Evolutionary conservation across 176 grass and related monocot species (phyloP).

Genomic region (maize (Zea mays)): DNA sequence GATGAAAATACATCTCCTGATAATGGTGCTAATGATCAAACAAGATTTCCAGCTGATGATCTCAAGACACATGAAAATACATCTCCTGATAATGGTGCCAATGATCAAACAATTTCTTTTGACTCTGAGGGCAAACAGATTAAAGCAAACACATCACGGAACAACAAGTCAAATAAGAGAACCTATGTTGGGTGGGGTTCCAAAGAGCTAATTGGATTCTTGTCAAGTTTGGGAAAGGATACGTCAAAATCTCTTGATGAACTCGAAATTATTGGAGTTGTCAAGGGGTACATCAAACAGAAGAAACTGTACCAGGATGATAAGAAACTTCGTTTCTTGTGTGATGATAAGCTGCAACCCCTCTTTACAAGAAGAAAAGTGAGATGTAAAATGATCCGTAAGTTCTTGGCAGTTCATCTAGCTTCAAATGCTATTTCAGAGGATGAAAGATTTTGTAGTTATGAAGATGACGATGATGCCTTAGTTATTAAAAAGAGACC

Average conservation of each 20-base stretch:
- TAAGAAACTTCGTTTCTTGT: constrained; percentile 64
- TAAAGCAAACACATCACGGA: constrained; percentile 46
- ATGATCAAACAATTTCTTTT: constrained; percentile 34
- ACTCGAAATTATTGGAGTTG: constrained; percentile 45
- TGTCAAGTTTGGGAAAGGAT: constrained; percentile 60
- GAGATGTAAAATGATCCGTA: constrained; percentile 61
- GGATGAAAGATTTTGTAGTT: constrained; percentile 36
- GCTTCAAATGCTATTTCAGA: constrained; percentile 61
- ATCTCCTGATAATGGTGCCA: constrained; percentile 30
- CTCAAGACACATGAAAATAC: constrained; percentile 31
- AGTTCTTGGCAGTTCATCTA: constrained; percentile 64
- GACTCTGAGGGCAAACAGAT: constrained; percentile 35
- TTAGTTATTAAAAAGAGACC: constrained; percentile 33
- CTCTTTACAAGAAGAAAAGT: constrained; percentile 75
- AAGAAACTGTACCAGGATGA: constrained; percentile 52
- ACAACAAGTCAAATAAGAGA: constrained; percentile 61
- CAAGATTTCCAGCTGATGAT: constrained; percentile 26
- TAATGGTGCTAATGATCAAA: constrained; percentile 31
- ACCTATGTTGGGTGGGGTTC: constrained; percentile 76
- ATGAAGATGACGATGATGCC: constrained; percentile 16
- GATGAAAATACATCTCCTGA: constrained; percentile 35
- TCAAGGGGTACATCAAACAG: constrained; percentile 66
- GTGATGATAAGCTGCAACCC: constrained; percentile 55
- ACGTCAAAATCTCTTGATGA: constrained; percentile 56
- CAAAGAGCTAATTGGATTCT: constrained; percentile 63